phyloP scores from a whole-genome alignment of 1,284 basidiomycete genomes.

The Pseudozyma tsukubaensis region DNA sequence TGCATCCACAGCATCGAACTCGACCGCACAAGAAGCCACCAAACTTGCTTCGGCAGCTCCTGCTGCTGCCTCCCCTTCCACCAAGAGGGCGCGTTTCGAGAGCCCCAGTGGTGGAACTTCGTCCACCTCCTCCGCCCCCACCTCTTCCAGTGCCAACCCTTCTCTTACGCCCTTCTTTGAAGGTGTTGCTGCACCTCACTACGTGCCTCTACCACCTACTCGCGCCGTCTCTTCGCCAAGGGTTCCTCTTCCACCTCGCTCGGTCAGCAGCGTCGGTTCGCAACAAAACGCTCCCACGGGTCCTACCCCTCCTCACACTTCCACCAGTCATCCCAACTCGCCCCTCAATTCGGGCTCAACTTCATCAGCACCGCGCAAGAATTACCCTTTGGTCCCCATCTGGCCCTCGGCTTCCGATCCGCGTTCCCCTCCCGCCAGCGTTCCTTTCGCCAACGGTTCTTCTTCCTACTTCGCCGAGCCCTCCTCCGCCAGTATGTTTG shows the following conservation, averaged over 20 bases:
- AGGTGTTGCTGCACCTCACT: slow-evolving; percentile 27
- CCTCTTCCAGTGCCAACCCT: background rate
- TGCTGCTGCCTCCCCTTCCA: slow-evolving; percentile 37
- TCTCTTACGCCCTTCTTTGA: slow-evolving; percentile 31
- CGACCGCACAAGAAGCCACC: slow-evolving; percentile 3
- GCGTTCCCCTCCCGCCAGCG: slow-evolving; percentile 20
- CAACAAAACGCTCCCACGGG: background rate
- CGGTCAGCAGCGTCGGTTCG: slow-evolving; percentile 20
- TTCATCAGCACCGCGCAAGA: background rate
- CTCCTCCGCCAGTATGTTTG: slow-evolving; percentile 56
- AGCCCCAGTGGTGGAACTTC: slow-evolving; percentile 23
- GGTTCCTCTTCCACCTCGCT: slow-evolving; percentile 12
- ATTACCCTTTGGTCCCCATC: slow-evolving; percentile 7
- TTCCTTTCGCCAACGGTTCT: slow-evolving; percentile 29
- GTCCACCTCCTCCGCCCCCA: slow-evolving; percentile 8
- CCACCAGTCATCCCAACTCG: slow-evolving; percentile 21
- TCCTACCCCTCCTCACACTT: background rate
- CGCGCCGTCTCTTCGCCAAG: slow-evolving; percentile 32
- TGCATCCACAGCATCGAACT: slow-evolving; percentile 10
- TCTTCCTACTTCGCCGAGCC: slow-evolving; percentile 28
- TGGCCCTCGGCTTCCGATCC: slow-evolving; percentile 8
- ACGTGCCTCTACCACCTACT: slow-evolving; percentile 33
- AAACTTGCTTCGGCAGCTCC: slow-evolving; percentile 17
- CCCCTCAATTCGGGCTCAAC: slow-evolving; percentile 11
- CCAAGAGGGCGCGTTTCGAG: slow-evolving; percentile 49